A percentile compares a stretch with the other conserved stretches of the same genome.
These are phyloP conservation scores for Turnera subulata DNA, from an alignment of 345 rosid species.

Conservation along the genomic window DNA sequence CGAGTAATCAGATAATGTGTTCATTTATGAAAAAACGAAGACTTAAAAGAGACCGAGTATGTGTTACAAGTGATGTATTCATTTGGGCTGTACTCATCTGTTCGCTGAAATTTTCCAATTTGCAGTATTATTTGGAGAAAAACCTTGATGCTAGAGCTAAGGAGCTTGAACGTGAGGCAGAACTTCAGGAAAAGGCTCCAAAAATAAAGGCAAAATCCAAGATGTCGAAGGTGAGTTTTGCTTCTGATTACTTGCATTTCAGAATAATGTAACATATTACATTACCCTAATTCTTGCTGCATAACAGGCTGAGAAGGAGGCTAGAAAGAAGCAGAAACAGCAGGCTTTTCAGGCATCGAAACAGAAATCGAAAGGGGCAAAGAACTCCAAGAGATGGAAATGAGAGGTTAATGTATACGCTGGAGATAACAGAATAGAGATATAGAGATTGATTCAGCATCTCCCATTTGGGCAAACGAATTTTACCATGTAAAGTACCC, in stretches of 20 bases:
- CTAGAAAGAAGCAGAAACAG: slow-evolving; percentile 85
- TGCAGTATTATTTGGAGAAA: slow-evolving; percentile 91
- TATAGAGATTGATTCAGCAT: neutral
- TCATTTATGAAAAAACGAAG: no score
- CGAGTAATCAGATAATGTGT: no score
- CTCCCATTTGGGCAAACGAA: neutral
- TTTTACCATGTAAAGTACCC: slow-evolving; percentile 17
- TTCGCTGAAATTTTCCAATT: neutral
- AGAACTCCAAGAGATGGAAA: slow-evolving; percentile 98
- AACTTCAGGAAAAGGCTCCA: slow-evolving; percentile 84
- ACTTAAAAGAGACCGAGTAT: no score
- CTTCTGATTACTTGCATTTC: neutral
- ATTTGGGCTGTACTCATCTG: no score
- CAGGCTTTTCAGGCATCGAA: slow-evolving; percentile 88
- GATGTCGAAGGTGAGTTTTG: slow-evolving; percentile 70
- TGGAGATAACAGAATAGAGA: neutral
- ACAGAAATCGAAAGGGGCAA: slow-evolving; percentile 71
- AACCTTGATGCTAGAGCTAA: slow-evolving; percentile 82
- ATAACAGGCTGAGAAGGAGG: slow-evolving; percentile 86
- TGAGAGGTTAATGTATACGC: slow-evolving; percentile 25
- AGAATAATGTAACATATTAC: neutral
- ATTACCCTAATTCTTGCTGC: neutral
- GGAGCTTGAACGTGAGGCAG: slow-evolving; percentile 75
- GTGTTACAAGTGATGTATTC: no score
- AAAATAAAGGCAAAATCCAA: slow-evolving; percentile 91